Evolutionary conservation across 176 grass and related monocot genomes (phyloP).

Genomic region (Metroxylon sagu): DNA sequence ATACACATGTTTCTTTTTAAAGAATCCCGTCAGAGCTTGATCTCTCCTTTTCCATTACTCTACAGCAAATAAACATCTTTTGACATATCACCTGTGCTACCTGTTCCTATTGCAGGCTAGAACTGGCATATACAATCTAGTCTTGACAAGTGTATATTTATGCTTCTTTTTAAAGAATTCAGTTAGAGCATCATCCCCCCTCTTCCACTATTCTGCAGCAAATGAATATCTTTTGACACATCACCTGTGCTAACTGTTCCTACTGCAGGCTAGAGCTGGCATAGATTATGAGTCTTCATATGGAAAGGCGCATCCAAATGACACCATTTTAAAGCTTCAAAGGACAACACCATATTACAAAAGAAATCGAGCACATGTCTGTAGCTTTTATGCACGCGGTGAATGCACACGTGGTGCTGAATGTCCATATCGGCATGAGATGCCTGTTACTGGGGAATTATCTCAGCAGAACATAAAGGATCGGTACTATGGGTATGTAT

Average conservation of each 20-base stretch:
- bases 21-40: not conserved
- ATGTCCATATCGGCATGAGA: constrained; percentile 96
- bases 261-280: constrained; percentile 65
- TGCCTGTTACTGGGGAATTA: constrained; percentile 97
- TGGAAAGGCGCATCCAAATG: constrained; percentile 72
- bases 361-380: constrained; percentile 93
- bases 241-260: not conserved
- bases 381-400: constrained; percentile 90
- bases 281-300: constrained; percentile 93
- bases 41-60: not conserved
- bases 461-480: constrained; percentile 99
- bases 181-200: not conserved
- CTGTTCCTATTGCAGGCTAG: constrained; percentile 36
- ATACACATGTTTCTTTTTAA: too few species aligned
- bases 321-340: constrained; percentile 95
- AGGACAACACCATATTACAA: constrained; percentile 98
- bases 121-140: constrained; percentile 47
- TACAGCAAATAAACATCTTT: too few species aligned
- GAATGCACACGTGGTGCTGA: constrained; percentile 95
- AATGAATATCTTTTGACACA: not conserved
- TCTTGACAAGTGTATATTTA: too few species aligned
- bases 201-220: not conserved
- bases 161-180: too few species aligned
- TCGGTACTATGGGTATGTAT: constrained; percentile 92
- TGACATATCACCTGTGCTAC: not conserved